Percentiles rank a stretch among this genome's conserved stretches.
These are phyloP conservation scores for Phlebiopsis gigantea DNA, from an alignment of 768 basidiomycete species.

Conservation along the genomic window DNA sequence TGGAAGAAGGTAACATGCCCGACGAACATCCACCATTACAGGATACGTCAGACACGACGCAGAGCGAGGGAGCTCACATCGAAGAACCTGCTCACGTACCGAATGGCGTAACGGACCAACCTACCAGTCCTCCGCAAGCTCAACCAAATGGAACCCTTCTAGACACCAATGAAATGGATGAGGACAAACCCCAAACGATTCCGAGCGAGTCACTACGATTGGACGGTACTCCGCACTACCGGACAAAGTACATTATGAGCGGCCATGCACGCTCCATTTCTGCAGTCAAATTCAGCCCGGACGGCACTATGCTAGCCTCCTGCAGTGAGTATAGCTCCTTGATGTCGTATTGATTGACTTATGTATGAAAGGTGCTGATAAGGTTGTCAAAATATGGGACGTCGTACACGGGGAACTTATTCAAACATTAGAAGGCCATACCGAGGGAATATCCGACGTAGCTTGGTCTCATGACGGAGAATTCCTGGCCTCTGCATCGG, in stretches of 20 bases:
- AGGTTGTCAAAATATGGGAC: slow-evolving; percentile 78
- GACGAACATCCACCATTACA: too few relatives aligned
- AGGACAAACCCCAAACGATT: not conserved
- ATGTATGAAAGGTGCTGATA: slow-evolving; percentile 73
- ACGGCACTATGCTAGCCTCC: slow-evolving; percentile 78
- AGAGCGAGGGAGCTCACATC: too few relatives aligned
- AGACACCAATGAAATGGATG: not conserved
- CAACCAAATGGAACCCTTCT: not conserved
- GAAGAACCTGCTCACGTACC: too few relatives aligned
- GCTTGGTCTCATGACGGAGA: slow-evolving; percentile 84
- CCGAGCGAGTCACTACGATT: not conserved
- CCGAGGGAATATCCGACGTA: slow-evolving; percentile 83
- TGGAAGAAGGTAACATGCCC: too few relatives aligned
- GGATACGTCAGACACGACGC: too few relatives aligned
- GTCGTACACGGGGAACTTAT: slow-evolving; percentile 65
- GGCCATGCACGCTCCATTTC: slow-evolving; percentile 86
- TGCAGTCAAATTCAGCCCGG: slow-evolving; percentile 82
- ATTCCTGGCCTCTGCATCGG: slow-evolving; percentile 86
- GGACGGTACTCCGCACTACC: slow-evolving; percentile 44
- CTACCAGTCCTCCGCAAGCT: too few relatives aligned
- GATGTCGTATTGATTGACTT: slow-evolving; percentile 16
- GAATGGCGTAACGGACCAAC: too few relatives aligned
- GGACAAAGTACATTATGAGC: slow-evolving; percentile 54
- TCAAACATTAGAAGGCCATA: slow-evolving; percentile 68
- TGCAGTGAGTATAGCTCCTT: slow-evolving; percentile 52